Evolutionary conservation across 305 asterid species (phyloP).

Genomic region (Fraxinus greggii): DNA sequence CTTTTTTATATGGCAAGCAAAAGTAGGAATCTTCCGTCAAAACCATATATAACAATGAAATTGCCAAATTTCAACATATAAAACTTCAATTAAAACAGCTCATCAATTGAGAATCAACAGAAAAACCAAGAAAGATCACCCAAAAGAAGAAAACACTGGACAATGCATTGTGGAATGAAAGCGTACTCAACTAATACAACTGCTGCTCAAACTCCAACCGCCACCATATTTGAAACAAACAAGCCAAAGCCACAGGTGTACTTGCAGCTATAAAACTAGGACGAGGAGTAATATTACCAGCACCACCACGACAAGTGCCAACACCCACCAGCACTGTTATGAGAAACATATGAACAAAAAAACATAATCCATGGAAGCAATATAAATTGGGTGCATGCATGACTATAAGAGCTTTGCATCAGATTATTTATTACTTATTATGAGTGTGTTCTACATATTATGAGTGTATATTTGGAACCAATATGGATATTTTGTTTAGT

Average conservation of each 20-base stretch:
- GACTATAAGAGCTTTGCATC: background rate
- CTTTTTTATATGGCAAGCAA: background rate
- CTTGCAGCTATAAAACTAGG: constrained; percentile 14
- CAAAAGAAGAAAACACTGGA: background rate
- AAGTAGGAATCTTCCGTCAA: background rate
- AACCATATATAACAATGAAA: background rate
- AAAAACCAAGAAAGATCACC: background rate
- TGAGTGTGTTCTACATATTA: background rate
- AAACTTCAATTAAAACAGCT: background rate
- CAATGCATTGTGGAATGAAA: background rate
- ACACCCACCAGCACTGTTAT: constrained; percentile 30
- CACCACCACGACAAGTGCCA: constrained; percentile 24
- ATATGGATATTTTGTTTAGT: background rate
- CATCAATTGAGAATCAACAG: background rate
- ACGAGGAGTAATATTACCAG: constrained; percentile 19
- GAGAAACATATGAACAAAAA: background rate
- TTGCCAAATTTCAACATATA: background rate
- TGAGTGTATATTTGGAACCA: background rate
- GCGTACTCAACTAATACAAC: background rate
- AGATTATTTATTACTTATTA: background rate
- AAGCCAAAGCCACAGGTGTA: background rate
- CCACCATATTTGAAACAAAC: background rate
- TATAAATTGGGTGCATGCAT: background rate
- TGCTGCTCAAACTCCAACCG: background rate
- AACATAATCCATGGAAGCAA: background rate